Evolutionary conservation across 2,329 filamentous ascomycete species (phyloP).

Genomic region (Ceratocystis lukuohia): DNA sequence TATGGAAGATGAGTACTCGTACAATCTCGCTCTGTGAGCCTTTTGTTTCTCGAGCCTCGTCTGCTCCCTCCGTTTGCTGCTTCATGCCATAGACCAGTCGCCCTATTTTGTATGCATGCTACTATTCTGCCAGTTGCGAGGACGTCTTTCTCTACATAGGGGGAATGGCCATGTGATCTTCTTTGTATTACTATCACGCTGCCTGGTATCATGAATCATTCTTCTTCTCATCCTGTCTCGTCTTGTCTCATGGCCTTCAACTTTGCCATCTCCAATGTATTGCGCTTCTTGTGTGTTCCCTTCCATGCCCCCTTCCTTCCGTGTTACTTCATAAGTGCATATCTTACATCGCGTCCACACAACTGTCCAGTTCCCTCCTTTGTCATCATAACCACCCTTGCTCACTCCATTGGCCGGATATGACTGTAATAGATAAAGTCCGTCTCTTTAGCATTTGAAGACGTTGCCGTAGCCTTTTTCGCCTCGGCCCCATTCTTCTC

Average conservation of each 20-base stretch:
- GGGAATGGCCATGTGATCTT: constrained; percentile 5
- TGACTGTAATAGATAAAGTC: constrained; percentile 6
- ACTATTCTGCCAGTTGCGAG: background rate
- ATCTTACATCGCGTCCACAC: background rate
- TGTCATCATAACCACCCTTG: background rate
- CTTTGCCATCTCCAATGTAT: too few relatives aligned
- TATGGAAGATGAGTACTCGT: constrained; percentile 59
- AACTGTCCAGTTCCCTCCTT: background rate
- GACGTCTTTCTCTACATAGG: too few relatives aligned
- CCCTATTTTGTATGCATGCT: background rate
- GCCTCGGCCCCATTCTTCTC: background rate
- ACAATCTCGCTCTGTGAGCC: constrained; percentile 47
- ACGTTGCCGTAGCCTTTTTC: background rate
- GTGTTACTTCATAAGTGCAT: background rate
- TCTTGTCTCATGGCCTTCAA: too few relatives aligned
- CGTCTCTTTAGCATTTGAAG: background rate
- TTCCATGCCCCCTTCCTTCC: background rate
- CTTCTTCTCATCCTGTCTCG: background rate
- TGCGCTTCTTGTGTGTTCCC: too few relatives aligned
- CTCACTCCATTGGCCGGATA: constrained; percentile 12
- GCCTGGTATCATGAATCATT: constrained; percentile 5
- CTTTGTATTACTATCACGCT: constrained; percentile 8
- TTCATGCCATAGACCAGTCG: background rate
- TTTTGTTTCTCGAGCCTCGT: background rate
- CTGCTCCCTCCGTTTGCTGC: background rate